Conservation (phyloP, 2,329 filamentous ascomycete species). For the Diaporthe citriasiana region DNA sequence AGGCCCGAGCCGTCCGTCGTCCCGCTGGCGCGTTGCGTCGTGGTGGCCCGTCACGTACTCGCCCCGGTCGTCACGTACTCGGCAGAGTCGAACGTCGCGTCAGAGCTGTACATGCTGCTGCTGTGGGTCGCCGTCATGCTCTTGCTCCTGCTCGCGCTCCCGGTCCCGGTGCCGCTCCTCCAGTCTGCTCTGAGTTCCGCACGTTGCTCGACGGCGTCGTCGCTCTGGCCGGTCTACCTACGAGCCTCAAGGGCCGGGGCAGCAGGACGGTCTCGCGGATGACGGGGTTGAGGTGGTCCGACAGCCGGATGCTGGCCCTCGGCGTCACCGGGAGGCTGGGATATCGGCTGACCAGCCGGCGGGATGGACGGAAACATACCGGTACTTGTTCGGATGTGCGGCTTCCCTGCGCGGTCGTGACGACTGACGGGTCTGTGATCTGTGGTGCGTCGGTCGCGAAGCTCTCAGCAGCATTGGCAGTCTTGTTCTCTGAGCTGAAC, state of each 20-base stretch:
- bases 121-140: not conserved
- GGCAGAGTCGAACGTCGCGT: not conserved
- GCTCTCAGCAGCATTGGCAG: not conserved
- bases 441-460: not conserved
- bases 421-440: not conserved
- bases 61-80: not conserved
- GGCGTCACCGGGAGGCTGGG: not conserved
- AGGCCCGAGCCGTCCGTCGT: constrained; percentile 38
- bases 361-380: constrained; percentile 7
- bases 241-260: not conserved
- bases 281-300: constrained; percentile 11
- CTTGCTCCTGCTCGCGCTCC: not conserved
- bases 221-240: no score
- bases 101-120: constrained; percentile 17
- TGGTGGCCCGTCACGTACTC: constrained; percentile 37
- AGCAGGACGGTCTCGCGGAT: not conserved
- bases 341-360: not conserved
- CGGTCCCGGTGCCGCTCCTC: not conserved
- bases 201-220: not conserved
- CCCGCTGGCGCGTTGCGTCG: constrained; percentile 43
- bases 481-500: not conserved
- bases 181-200: not conserved
- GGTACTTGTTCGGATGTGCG: constrained; percentile 1
- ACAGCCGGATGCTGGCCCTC: not conserved
- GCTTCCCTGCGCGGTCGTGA: no score